Evolutionary conservation across 2,329 filamentous ascomycete species (phyloP).

Genomic region (Orbilia blumenaviensis): DNA sequence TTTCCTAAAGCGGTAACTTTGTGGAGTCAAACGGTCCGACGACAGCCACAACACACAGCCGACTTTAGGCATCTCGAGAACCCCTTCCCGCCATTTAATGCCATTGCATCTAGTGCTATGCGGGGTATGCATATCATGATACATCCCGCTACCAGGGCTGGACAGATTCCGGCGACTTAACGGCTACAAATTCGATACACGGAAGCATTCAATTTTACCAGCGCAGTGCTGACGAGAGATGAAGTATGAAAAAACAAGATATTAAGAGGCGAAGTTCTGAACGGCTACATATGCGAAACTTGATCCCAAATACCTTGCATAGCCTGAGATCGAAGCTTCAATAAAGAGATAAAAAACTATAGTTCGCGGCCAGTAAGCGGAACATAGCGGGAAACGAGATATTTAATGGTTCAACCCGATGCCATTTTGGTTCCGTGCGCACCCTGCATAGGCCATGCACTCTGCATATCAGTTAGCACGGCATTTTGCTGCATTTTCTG

Average conservation of each 20-base stretch:
- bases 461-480: constrained; percentile 5
- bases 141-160: constrained; percentile 49
- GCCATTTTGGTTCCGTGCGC: constrained; percentile 10
- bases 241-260: background rate
- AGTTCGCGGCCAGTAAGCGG: constrained; percentile 52
- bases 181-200: constrained; percentile 16
- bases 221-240: constrained; percentile 26
- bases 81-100: constrained; percentile 31
- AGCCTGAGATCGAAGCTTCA: constrained; percentile 16
- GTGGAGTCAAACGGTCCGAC: constrained; percentile 10
- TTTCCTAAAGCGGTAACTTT: constrained; percentile 12
- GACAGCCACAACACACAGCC: constrained; percentile 33
- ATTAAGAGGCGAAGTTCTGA: constrained; percentile 8
- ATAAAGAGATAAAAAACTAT: no score
- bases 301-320: constrained; percentile 23
- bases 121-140: constrained; percentile 55
- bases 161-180: constrained; percentile 27
- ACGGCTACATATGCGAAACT: constrained; percentile 18
- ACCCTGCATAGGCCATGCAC: constrained; percentile 16
- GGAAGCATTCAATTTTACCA: constrained; percentile 4
- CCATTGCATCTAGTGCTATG: constrained; percentile 29
- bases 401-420: constrained; percentile 31
- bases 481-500: constrained; percentile 27
- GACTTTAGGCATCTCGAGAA: constrained; percentile 51
- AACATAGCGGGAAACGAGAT: constrained; percentile 51